phyloP scores from a whole-genome alignment of 2,329 filamentous ascomycete genomes.

The Colletotrichum orbiculare region DNA sequence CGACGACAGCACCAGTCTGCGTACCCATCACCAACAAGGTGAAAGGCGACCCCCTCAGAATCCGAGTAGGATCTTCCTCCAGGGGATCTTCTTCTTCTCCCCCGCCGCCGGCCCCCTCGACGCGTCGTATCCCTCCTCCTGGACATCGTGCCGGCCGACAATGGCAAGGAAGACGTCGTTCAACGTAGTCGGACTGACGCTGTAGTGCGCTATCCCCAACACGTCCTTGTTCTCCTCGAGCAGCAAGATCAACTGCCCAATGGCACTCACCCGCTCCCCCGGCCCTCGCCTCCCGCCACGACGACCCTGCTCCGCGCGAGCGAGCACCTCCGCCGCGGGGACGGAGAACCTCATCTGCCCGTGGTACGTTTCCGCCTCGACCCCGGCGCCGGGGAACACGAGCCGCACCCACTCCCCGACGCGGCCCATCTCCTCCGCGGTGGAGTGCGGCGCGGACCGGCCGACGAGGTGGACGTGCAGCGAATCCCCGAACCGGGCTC shows the following conservation, averaged over 20 bases:
- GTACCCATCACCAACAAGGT: too few relatives aligned
- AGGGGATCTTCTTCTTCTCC: constrained; percentile 19
- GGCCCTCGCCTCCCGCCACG: background rate
- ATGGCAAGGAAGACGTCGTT: constrained; percentile 93
- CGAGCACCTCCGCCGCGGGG: constrained; percentile 34
- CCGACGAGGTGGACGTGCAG: constrained; percentile 87
- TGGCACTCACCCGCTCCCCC: constrained; percentile 53
- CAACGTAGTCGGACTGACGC: constrained; percentile 86
- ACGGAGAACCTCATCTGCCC: constrained; percentile 44
- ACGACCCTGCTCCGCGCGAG: background rate
- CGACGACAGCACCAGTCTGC: too few relatives aligned
- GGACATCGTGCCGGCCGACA: constrained; percentile 81
- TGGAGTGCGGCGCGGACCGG: constrained; percentile 78
- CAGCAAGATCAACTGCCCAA: constrained; percentile 76
- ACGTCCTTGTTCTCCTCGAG: constrained; percentile 77
- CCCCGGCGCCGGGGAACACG: constrained; percentile 70
- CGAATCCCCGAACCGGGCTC: constrained; percentile 79
- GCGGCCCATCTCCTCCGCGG: constrained; percentile 71
- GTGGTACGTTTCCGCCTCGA: constrained; percentile 68
- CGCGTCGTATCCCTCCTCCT: constrained; percentile 72
- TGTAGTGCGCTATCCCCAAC: constrained; percentile 85
- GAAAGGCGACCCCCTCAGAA: background rate
- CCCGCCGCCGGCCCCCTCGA: background rate
- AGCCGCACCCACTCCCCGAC: constrained; percentile 74
- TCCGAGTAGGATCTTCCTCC: constrained; percentile 22